phyloP scores from a whole-genome alignment of 75 land plant genomes.

The Larix kaempferi region DNA sequence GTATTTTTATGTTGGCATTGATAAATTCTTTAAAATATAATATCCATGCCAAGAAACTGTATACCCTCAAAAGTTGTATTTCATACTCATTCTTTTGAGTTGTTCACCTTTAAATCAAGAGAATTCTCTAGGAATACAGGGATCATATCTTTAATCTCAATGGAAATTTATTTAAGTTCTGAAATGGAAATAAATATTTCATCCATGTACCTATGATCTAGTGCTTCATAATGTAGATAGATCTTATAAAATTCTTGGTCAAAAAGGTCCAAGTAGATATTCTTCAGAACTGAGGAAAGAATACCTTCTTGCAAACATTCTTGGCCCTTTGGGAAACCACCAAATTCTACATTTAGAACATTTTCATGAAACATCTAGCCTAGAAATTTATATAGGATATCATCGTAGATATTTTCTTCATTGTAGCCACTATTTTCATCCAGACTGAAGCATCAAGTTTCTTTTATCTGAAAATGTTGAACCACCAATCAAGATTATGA shows the following conservation, averaged over 20 bases:
- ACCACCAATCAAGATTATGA: slow-evolving; percentile 47
- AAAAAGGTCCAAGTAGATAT: slow-evolving; percentile 60
- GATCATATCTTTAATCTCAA: slow-evolving; percentile 29
- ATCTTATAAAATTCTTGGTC: slow-evolving; percentile 50
- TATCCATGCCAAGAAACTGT: slow-evolving; percentile 41
- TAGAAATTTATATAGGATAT: slow-evolving; percentile 25
- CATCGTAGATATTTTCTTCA: slow-evolving; percentile 56
- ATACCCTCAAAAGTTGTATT: slow-evolving; percentile 15
- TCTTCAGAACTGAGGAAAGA: slow-evolving; percentile 61
- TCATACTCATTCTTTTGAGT: slow-evolving; percentile 13
- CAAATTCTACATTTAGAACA: slow-evolving; percentile 66
- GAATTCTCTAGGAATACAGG: slow-evolving; percentile 24
- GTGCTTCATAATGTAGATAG: slow-evolving; percentile 57
- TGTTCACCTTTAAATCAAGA: slow-evolving; percentile 36
- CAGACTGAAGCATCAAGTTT: slow-evolving; percentile 37
- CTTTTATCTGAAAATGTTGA: slow-evolving; percentile 41
- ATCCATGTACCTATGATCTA: slow-evolving; percentile 45
- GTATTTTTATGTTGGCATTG: no score
- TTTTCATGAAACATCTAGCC: slow-evolving; percentile 41
- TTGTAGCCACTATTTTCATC: slow-evolving; percentile 24
- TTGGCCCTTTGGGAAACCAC: slow-evolving; percentile 65
- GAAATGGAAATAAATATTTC: slow-evolving; percentile 59
- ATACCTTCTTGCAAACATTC: slow-evolving; percentile 75
- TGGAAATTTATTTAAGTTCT: slow-evolving; percentile 45
- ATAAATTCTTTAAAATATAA: no score